Conservation (phyloP, 2,329 filamentous ascomycete genomes). For the Fusarium heterosporum region DNA sequence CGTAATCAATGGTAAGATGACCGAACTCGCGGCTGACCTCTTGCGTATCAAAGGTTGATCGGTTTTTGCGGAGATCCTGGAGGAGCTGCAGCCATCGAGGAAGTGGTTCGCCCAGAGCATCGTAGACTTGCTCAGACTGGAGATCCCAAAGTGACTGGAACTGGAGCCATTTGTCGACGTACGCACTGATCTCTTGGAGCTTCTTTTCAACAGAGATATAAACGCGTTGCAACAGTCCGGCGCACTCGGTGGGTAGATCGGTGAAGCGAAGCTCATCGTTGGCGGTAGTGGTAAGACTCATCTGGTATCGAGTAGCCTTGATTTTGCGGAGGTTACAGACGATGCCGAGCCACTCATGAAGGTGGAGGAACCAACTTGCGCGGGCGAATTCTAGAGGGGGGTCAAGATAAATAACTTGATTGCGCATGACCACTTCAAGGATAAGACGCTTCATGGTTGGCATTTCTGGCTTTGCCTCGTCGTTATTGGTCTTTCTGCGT, state of each 20-base stretch:
- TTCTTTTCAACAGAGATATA: slow-evolving; percentile 88
- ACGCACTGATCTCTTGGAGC: slow-evolving; percentile 80
- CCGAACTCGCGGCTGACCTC: slow-evolving; percentile 94
- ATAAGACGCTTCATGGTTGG: slow-evolving; percentile 79
- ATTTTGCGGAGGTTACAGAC: slow-evolving; percentile 94
- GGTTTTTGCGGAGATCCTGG: slow-evolving; percentile 96
- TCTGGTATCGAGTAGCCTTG: slow-evolving; percentile 94
- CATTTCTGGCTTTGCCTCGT: slow-evolving; percentile 61
- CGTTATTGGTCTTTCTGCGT: slow-evolving; percentile 62
- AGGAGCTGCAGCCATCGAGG: slow-evolving; percentile 93
- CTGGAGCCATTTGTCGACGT: slow-evolving; percentile 98
- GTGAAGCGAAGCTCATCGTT: slow-evolving; percentile 80
- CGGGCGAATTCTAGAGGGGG: slow-evolving; percentile 92
- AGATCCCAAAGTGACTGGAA: slow-evolving; percentile 99
- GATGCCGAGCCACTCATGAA: slow-evolving; percentile 93
- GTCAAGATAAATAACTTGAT: slow-evolving; percentile 96
- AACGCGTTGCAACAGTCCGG: slow-evolving; percentile 80
- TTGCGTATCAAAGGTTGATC: slow-evolving; percentile 96
- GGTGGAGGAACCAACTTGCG: slow-evolving; percentile 91
- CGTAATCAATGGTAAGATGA: slow-evolving; percentile 95
- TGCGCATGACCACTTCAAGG: slow-evolving; percentile 96
- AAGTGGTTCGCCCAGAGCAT: slow-evolving; percentile 89
- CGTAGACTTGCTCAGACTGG: slow-evolving; percentile 94
- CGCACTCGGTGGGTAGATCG: slow-evolving; percentile 85
- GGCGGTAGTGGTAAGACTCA: slow-evolving; percentile 77